phyloP scores from a whole-genome alignment of 169 alveolate genomes.

The Eimeria tenella region DNA sequence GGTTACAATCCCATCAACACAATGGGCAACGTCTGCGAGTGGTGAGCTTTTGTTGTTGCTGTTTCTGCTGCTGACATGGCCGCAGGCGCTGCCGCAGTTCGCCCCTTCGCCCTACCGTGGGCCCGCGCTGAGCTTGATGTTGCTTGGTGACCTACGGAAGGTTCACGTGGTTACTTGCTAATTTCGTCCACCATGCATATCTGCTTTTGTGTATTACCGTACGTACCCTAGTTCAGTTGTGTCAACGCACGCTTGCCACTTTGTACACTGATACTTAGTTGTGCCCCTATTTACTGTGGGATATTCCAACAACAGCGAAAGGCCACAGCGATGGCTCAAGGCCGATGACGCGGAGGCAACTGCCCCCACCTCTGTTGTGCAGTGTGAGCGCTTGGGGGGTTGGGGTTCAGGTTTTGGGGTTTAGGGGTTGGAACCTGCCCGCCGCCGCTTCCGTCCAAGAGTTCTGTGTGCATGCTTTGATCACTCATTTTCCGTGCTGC shows the following conservation, averaged over 20 bases:
- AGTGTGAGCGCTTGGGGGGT: neutral
- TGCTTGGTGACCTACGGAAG: neutral
- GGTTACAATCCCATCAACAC: neutral
- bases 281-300: neutral
- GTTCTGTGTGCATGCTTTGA: neutral
- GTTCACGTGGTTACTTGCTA: neutral
- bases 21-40: constrained; percentile 27
- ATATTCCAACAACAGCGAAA: neutral
- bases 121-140: neutral
- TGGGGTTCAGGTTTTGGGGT: neutral
- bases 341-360: neutral
- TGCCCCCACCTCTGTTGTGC: neutral
- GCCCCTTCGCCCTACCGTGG: neutral
- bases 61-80: neutral
- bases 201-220: too few species aligned
- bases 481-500: neutral
- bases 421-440: neutral
- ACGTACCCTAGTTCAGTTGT: too few species aligned
- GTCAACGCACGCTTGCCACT: too few species aligned
- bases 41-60: neutral
- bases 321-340: neutral
- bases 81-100: neutral
- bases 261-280: neutral
- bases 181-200: neutral
- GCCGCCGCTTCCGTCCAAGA: neutral